phyloP scores from a whole-genome alignment of 495 filamentous ascomycete genomes.

The Lineolata rhizophorae region DNA sequence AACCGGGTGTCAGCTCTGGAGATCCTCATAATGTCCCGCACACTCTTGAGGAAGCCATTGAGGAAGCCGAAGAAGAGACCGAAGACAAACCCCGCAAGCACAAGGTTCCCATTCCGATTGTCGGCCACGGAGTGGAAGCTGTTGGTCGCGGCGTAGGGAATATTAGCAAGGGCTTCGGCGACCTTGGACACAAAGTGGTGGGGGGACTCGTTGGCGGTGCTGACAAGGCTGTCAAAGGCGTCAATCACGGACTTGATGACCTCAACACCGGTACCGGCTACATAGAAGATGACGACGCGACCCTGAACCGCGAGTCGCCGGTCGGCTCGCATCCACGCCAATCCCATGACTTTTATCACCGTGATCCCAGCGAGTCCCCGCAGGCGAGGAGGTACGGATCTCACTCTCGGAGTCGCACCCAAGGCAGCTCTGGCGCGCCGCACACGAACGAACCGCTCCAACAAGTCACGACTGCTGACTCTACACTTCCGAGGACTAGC shows the following conservation, averaged over 20 bases:
- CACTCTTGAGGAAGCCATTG: slow-evolving; percentile 42
- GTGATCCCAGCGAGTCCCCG: too few species aligned
- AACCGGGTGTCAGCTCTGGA: slow-evolving; percentile 58
- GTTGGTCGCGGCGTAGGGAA: slow-evolving; percentile 18
- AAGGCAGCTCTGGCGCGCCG: too few species aligned
- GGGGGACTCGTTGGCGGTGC: slow-evolving; percentile 23
- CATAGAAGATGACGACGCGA: slow-evolving; percentile 25
- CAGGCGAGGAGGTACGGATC: too few species aligned
- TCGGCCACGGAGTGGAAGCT: slow-evolving; percentile 28
- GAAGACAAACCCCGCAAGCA: slow-evolving; percentile 13
- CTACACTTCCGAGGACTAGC: too few species aligned
- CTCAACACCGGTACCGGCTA: neutral
- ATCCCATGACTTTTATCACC: slow-evolving; percentile 7
- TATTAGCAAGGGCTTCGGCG: slow-evolving; percentile 36
- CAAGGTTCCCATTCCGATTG: slow-evolving; percentile 18
- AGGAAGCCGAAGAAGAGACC: slow-evolving; percentile 13
- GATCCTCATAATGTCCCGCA: slow-evolving; percentile 63
- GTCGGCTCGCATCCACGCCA: slow-evolving; percentile 1
- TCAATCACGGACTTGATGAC: slow-evolving; percentile 22
- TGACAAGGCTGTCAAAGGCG: slow-evolving; percentile 23
- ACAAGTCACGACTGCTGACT: too few species aligned
- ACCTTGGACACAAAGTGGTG: slow-evolving; percentile 23
- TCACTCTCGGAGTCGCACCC: too few species aligned
- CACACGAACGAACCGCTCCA: too few species aligned
- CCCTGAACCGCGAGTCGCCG: neutral